Evolutionary conservation across 2,329 filamentous ascomycete genomes (phyloP), one percentile per base, ranked within the genome.

Genomic region (Colletotrichum echinochloae): DNA sequence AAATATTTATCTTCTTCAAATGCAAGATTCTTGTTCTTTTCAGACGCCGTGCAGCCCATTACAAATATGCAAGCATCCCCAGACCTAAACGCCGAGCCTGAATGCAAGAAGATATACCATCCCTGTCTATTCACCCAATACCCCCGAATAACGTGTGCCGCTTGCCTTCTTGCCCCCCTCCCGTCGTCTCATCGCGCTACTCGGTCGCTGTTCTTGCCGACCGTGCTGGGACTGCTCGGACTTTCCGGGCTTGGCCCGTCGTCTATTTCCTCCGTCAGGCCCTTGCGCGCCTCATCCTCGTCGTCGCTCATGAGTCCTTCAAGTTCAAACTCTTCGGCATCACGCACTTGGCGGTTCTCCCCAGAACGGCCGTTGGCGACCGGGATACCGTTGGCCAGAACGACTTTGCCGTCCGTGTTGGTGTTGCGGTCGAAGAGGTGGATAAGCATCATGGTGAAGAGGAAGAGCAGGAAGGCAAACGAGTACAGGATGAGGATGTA

Each of bases 401-500:
- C 77, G 71, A 86, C 86, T 8, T 73, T 74, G 28, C 79, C 72
- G 3, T 76, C 72, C 1, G 81, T 81, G 74, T 82, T 83, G 44
- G 82, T 81, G 33, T 82, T 82, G 54, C 92, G 88, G 70, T 95
- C 93, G 82, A 97, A 98, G 20, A 98, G 85, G 76, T 92, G 86
- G 55, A 98, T 87, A 59, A 98, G 92, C 83, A 97, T 90, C 77
- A 96, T 94, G 77, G 92, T 89, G 72, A 98, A 97, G 46, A 99
- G 90, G 84, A 97, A 99, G 55, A 97, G 80, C 26, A 99, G 81
- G 80, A 97, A 98, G 30, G 95, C 92, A 61, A 98, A 85, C 76
- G 94, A 97, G 86, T 92, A 98, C 12, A 98, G 84, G 63, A 98
- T 95, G 33, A 99, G 87, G 49, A 98, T 90, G 80, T 98, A 99